These are phyloP conservation scores for Henckelia pumila DNA, from an alignment of 257 asterid genomes.

Conservation along the genomic window DNA sequence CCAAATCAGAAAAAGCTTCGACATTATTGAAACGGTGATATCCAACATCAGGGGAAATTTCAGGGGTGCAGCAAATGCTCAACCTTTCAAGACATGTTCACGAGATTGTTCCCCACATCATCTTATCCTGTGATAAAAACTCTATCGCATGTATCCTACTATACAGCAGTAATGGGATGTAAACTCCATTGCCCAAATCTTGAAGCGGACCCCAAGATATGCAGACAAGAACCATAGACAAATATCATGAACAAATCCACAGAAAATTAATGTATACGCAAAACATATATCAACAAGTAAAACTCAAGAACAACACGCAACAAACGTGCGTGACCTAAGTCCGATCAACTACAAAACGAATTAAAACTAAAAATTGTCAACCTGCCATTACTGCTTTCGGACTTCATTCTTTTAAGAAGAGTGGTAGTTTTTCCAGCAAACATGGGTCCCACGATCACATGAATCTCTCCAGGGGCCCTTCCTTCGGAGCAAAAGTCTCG, in stretches of 20 bases:
- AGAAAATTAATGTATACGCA: too few species aligned
- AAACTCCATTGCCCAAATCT: background rate
- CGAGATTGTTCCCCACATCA: conserved; percentile 34
- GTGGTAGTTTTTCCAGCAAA: conserved; percentile 98
- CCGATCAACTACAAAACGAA: background rate
- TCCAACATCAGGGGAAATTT: background rate
- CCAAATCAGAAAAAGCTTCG: conserved; percentile 16
- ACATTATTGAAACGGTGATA: conserved; percentile 8
- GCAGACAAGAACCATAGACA: background rate
- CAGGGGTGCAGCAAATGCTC: background rate
- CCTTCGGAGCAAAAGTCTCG: conserved; percentile 36
- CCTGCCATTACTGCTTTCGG: conserved; percentile 79
- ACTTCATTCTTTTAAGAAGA: conserved; percentile 72
- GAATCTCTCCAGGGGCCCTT: conserved; percentile 69
- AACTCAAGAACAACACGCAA: too few species aligned
- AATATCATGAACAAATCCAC: background rate
- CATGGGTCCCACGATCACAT: conserved; percentile 95
- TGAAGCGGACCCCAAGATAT: background rate
- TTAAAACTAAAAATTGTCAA: conserved; percentile 27
- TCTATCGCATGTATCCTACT: conserved; percentile 83
- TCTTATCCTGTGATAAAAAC: conserved; percentile 65
- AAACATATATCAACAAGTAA: too few species aligned
- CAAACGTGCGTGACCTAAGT: too few species aligned
- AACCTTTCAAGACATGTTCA: background rate
- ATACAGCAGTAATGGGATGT: conserved; percentile 41